Evolutionary conservation across 140 eudicot species (phyloP), one percentile per base, ranked within the genome.

Genomic region (Ambrosia hybrid): DNA sequence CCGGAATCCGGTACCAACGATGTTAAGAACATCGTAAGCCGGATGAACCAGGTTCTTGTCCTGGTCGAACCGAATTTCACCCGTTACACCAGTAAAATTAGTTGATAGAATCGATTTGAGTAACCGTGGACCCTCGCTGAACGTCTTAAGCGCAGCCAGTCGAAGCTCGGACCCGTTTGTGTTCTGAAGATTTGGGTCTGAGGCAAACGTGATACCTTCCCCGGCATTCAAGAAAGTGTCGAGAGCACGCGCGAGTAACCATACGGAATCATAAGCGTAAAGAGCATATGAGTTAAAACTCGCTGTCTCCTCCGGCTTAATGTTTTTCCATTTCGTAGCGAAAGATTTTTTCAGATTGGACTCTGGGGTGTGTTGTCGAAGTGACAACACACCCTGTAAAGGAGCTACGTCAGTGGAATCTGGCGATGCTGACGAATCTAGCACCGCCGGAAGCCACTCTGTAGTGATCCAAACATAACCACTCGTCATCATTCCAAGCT

Each of bases 381-480:
- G 85, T 5, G 93, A 75, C 52, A 91, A 7, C 9, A 91, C 96
- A 30, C 97, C 96, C 78, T 91, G 96, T 60, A 91, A 6, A 0
- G 69, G 80, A 26, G 69, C 82, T 83, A 79, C 68, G 4, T 68
- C 75, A 3, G 43, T 79, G 10, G 87, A 51, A 52, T 68, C 78
- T 2, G 70, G 69, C 3, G 43, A 56, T 36, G 14, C 87, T 7
- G 86, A 56, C 0, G 82, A 73, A 81, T 91, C 97, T 2, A 91
- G 68, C 61, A 84, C 70, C 9, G 91, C 80, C 16, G 83, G 77
- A 66, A 91, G 96, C 97, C 97, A 91, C 67, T 88, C 97, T 0
- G 94, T 91, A 13, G 97, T 74, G 72, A 91, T 88, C 97, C 97
- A 91, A 1, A 88, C 96, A 64, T 88, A 91, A 57, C 83, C 87